Conservation (phyloP, 768 basidiomycete species). For the Filobasidium floriforme region DNA sequence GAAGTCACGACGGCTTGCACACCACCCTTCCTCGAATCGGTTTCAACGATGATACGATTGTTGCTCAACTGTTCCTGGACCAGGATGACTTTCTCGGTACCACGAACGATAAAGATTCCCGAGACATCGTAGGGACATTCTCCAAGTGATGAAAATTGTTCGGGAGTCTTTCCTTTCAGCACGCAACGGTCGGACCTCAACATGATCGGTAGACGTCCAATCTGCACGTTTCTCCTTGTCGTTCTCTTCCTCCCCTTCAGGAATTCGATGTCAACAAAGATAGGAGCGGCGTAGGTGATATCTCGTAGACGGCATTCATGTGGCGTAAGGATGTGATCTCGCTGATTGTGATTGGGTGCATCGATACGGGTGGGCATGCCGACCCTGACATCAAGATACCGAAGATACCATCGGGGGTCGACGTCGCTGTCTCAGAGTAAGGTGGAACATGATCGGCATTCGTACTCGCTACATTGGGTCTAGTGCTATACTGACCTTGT, state of each 20-base stretch:
- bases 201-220: constrained; percentile 94
- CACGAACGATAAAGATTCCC: constrained; percentile 89
- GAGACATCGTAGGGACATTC: constrained; percentile 92
- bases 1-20: constrained; percentile 95
- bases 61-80: constrained; percentile 98
- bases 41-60: constrained; percentile 98
- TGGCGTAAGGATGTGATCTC: constrained; percentile 61
- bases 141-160: constrained; percentile 82
- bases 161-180: constrained; percentile 65
- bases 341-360: constrained; percentile 18
- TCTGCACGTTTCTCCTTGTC: constrained; percentile 68
- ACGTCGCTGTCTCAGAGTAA: constrained; percentile 63
- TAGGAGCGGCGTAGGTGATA: constrained; percentile 85
- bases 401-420: constrained; percentile 87
- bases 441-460: constrained; percentile 76
- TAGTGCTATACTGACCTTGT: constrained; percentile 41
- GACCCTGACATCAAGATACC: constrained; percentile 90
- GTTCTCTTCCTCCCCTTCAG: constrained; percentile 85
- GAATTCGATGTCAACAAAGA: constrained; percentile 90
- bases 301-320: constrained; percentile 96
- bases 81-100: constrained; percentile 60
- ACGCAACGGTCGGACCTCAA: constrained; percentile 90
- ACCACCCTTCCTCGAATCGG: constrained; percentile 75
- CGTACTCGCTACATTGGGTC: background rate
- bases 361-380: constrained; percentile 87